Evolutionary conservation across 106 monocot species (phyloP), one percentile per base, ranked within the genome.

Genomic region (Dendrobium nobile): DNA sequence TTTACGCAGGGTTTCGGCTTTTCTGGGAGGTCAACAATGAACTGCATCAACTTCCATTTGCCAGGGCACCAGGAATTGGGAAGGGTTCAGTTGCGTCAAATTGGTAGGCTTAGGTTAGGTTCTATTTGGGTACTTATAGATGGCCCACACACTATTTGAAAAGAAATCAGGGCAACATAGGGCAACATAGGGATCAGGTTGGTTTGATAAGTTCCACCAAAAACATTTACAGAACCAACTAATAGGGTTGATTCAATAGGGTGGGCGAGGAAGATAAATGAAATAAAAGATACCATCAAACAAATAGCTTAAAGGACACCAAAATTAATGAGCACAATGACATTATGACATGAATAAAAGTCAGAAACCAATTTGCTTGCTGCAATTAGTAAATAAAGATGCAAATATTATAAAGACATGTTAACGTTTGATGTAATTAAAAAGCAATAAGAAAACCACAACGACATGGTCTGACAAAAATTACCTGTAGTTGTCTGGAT

Each of bases 401-500:
- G 43, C 37, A 74, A 28, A 74, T 44, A 42, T 74, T 18, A 74
- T 5, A 6, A 74, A 42, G 7, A 16, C 72, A 16, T 33, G 13
- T 17, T 72, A 72, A 9, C 13, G 20, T 33, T 72, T 11, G 15
- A 74, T 8, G 61, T 61, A 61, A 61, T 20, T 74, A 74, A 28
- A 7, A 42, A 74, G 37, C 4, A 15, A 72, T 72, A 70, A 37
- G 19, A 27, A 48, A 27, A 48, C 13, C 3, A 47, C 4, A 76
- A 76, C 19, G 22, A 13, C 8, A 13, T 47, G 26, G 47, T 19
- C 64, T 41, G n/a, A 40, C 78, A 80, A 67, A 37, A 79, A 83
- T 79, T 91, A 95, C 98, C 83, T 86, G 84, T 98, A 95, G 86
- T 98, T 95, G 77, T 95, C 98, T 82, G 98, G 83, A 88, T 98